Conservation (phyloP, 2,329 filamentous ascomycete genomes). For the Alternaria sp. region DNA sequence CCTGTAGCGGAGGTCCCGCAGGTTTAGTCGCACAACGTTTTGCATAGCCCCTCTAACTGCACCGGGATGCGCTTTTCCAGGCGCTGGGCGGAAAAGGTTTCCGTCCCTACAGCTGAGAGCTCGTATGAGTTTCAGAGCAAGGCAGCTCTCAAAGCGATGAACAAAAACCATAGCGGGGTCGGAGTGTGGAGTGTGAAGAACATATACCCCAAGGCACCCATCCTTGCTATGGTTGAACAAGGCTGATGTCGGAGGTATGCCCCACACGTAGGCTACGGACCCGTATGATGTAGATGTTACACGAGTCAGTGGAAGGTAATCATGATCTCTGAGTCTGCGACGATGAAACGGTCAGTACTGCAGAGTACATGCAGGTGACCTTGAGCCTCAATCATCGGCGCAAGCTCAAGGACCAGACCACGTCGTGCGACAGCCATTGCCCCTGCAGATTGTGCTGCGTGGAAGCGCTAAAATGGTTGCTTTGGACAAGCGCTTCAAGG, state of each 20-base stretch:
- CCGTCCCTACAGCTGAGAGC: neutral
- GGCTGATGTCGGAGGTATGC: neutral
- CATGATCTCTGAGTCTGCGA: neutral
- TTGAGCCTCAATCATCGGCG: constrained; percentile 8
- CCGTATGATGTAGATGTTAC: neutral
- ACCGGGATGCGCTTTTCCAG: neutral
- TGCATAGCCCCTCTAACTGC: neutral
- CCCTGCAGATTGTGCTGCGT: constrained; percentile 14
- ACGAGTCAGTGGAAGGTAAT: neutral
- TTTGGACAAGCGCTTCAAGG: neutral
- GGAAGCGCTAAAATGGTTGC: constrained; percentile 1
- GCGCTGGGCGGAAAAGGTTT: neutral
- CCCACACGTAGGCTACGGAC: neutral
- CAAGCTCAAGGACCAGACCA: constrained; percentile 5
- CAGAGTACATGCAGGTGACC: constrained; percentile 5
- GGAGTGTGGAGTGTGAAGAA: neutral
- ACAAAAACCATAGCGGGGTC: neutral
- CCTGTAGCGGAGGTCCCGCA: neutral
- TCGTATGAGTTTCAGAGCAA: neutral
- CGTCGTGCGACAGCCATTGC: constrained; percentile 5
- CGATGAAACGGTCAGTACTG: constrained; percentile 3
- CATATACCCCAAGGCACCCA: neutral
- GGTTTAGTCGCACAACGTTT: neutral
- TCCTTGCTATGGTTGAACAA: neutral
- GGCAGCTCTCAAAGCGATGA: neutral